Evolutionary conservation across 2,329 filamentous ascomycete genomes (phyloP).

Genomic region (Cladophialophora psammophila): DNA sequence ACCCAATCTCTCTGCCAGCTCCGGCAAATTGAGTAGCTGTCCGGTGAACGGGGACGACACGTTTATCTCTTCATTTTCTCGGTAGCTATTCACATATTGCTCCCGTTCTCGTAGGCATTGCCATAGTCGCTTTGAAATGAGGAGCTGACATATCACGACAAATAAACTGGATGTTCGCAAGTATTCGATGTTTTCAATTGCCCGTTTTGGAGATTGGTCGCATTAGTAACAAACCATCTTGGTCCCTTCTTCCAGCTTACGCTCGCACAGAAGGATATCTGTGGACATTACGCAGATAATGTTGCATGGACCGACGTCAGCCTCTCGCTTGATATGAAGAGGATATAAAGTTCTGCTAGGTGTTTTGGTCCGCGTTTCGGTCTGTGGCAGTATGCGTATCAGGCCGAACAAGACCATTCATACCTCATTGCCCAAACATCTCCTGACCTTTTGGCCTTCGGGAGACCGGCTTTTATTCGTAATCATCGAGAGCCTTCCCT

Average conservation of each 20-base stretch:
- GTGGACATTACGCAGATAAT: neutral
- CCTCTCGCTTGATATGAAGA: neutral
- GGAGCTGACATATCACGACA: neutral
- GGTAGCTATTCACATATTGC: neutral
- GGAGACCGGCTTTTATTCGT: neutral
- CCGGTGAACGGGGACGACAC: neutral
- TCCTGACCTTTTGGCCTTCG: neutral
- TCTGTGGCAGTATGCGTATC: neutral
- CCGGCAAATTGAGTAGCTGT: neutral
- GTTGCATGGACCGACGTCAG: neutral
- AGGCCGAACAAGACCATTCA: neutral
- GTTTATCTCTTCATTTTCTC: neutral
- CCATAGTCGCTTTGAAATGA: neutral
- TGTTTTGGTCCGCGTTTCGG: neutral
- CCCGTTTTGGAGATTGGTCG: neutral
- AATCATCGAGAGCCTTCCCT: neutral
- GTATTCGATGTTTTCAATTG: neutral
- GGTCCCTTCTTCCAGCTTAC: neutral
- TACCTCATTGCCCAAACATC: neutral
- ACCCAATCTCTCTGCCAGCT: neutral
- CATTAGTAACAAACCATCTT: neutral
- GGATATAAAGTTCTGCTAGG: neutral
- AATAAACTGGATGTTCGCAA: neutral
- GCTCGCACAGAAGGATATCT: neutral
- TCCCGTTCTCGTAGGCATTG: neutral